Conservation (phyloP, 2,329 filamentous ascomycete species). For the Fusarium sp. region DNA sequence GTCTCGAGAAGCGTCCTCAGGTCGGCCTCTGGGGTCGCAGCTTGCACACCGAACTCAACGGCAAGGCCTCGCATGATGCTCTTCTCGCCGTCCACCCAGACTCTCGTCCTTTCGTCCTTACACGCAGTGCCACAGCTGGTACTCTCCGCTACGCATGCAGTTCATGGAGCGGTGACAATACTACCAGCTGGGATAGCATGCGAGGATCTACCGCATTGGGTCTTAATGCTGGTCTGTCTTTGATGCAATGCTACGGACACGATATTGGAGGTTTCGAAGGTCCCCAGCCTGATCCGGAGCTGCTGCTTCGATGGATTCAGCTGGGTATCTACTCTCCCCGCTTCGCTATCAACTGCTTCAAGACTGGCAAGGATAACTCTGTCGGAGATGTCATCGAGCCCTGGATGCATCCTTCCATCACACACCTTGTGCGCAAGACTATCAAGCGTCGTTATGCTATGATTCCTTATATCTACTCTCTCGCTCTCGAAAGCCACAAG, state of each 20-base stretch:
- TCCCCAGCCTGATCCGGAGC: conserved; percentile 75
- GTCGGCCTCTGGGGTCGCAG: conserved; percentile 77
- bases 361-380: conserved; percentile 73
- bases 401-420: conserved; percentile 79
- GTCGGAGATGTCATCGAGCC: conserved; percentile 80
- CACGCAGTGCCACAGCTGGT: conserved; percentile 75
- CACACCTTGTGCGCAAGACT: conserved; percentile 69
- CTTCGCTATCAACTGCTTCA: conserved; percentile 83
- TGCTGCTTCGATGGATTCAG: conserved; percentile 79
- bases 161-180: conserved; percentile 80
- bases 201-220: conserved; percentile 76
- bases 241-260: conserved; percentile 77
- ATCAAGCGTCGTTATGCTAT: conserved; percentile 78
- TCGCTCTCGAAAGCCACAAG: conserved; percentile 70
- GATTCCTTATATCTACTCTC: conserved; percentile 77
- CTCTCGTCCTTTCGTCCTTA: conserved; percentile 74
- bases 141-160: conserved; percentile 77
- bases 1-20: conserved; percentile 55
- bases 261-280: conserved; percentile 82
- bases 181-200: conserved; percentile 79
- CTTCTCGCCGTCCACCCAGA: conserved; percentile 68
- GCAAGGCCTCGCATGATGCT: conserved; percentile 76
- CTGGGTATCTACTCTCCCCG: conserved; percentile 75
- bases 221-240: conserved; percentile 73
- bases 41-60: conserved; percentile 77